Evolutionary conservation across 2,329 filamentous ascomycete species (phyloP).

Genomic region (Calonectria henricotiae): DNA sequence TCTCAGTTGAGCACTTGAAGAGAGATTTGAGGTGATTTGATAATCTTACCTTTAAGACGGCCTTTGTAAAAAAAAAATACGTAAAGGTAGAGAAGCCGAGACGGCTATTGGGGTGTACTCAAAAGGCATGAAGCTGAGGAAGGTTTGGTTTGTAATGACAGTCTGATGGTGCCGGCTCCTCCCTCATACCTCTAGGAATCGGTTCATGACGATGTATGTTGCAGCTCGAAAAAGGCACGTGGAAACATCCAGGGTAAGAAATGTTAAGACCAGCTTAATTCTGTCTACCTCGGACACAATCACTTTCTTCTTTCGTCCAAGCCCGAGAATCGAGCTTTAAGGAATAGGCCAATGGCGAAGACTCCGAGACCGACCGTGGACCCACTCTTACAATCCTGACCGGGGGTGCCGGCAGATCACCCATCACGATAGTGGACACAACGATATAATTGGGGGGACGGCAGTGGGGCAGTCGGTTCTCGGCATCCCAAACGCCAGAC

Average conservation of each 20-base stretch:
- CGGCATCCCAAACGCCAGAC: not conserved
- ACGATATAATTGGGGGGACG: not conserved
- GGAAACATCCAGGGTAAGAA: not conserved
- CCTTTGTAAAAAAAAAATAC: not conserved
- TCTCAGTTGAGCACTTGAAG: not conserved
- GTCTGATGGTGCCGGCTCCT: not conserved
- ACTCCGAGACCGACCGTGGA: not conserved
- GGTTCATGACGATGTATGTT: not conserved
- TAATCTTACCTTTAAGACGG: slow-evolving; percentile 9
- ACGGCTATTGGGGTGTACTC: not conserved
- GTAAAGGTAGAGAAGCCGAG: not conserved
- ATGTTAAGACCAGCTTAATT: not conserved
- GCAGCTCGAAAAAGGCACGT: not conserved
- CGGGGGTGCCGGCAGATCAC: slow-evolving; percentile 18
- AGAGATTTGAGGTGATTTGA: not conserved
- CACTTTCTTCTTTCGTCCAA: slow-evolving; percentile 25
- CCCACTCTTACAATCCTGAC: not conserved
- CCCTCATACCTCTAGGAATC: not conserved
- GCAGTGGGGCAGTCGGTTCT: slow-evolving; percentile 16
- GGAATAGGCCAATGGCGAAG: not conserved
- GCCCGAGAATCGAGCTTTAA: not conserved
- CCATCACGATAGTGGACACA: not conserved
- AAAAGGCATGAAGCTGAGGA: not conserved
- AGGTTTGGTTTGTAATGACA: not conserved
- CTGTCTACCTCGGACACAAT: not conserved